Base-by-base conservation (phyloP, 306 rosid species). In the Inga laurina region DNA sequence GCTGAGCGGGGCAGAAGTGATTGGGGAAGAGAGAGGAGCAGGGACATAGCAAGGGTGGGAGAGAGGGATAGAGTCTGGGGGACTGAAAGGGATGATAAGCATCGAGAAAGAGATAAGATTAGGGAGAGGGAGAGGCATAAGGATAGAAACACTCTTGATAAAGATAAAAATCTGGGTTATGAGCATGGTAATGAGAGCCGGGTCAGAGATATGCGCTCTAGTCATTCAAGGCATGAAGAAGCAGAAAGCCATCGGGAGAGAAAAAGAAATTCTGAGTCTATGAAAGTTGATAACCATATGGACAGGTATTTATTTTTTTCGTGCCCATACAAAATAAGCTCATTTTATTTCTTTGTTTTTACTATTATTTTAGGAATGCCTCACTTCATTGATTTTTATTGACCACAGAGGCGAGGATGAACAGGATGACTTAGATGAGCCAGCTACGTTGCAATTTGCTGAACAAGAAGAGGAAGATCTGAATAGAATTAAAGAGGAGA, bases 381-480 rank as follows among this genome's bases (percentile, higher is more conserved):
- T 10, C 35, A 22, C 41, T 45, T 30, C 68, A 12, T 83, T 79
- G 35, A 76, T 78, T 61, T 67, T 14, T 82, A 51, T 80, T 82
- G 76, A 78, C 24, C 88, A 77, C 87, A 92, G 95, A 82, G 86
- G 83, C 65, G 97, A 90, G 65, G 90, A 87, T 76, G 93, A 86
- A 84, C 95, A 89, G 79, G 93, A 90, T 79, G 95, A 92, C 82
- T 59, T 83, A 10, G 94, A 93, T n/a, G 98, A 95, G 51, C 72
- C 57, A 54, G 87, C 34, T 66, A 24, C 87, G 21, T 79, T 90
- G 79, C 92, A 83, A 77, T 77, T 86, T 76, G 94, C 88, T 54
- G 98, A 94, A 41, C 93, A 96, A 86, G 99, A 97, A 86, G 98
- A 96, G 84, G 98, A 97, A 56, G 95, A 97, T 85, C 91, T 94